phyloP scores from a whole-genome alignment of 805 yeast genomes.

The Ogataea angusta region DNA sequence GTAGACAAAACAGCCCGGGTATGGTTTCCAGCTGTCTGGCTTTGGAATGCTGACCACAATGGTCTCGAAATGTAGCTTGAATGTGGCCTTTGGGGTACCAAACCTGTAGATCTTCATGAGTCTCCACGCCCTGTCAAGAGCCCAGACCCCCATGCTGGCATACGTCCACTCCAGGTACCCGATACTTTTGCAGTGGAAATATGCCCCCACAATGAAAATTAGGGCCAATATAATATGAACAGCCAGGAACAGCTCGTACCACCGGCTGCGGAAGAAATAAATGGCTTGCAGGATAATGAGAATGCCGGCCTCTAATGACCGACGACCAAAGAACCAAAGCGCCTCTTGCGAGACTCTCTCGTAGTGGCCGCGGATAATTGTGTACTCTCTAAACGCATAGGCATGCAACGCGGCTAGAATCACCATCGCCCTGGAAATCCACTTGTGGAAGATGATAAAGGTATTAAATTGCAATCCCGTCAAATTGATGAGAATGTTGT shows the following conservation, averaged over 20 bases:
- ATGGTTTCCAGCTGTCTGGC: constrained; percentile 43
- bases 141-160: constrained; percentile 40
- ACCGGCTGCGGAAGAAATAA: constrained; percentile 41
- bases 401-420: constrained; percentile 32
- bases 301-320: constrained; percentile 39
- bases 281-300: constrained; percentile 45
- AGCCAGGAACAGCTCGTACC: constrained; percentile 45
- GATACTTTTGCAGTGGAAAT: constrained; percentile 39
- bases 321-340: constrained; percentile 18
- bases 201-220: constrained; percentile 44
- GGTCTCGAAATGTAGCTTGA: constrained; percentile 19
- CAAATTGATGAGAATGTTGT: constrained; percentile 50
- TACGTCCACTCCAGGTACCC: constrained; percentile 43
- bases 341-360: constrained; percentile 8
- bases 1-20: constrained; percentile 60
- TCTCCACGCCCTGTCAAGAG: constrained; percentile 38
- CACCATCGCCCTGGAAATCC: constrained; percentile 37
- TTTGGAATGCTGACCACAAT: constrained; percentile 35
- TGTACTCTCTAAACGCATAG: constrained; percentile 31
- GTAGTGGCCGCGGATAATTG: constrained; percentile 3
- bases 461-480: constrained; percentile 48
- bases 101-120: constrained; percentile 31
- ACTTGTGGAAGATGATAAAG: constrained; percentile 43
- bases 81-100: constrained; percentile 25
- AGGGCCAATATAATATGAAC: constrained; percentile 44